These are phyloP conservation scores for Colletotrichum echinochloae DNA, from an alignment of 2,329 filamentous ascomycete species.

Conservation along the genomic window DNA sequence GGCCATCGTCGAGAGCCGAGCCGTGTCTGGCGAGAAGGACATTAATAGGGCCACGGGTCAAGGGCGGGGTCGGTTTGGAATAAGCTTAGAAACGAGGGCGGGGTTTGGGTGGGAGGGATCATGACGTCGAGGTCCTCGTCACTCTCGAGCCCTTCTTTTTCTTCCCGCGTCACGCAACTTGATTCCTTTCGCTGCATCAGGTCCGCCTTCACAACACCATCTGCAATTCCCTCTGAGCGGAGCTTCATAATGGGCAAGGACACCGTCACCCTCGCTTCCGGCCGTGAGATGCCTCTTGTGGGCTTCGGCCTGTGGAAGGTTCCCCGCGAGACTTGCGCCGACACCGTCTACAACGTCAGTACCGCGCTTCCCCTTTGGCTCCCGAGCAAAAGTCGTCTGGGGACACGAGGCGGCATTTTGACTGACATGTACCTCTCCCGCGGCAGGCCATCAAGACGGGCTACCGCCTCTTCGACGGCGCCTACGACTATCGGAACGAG, in stretches of 20 bases:
- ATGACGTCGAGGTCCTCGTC: background rate
- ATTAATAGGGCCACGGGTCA: background rate
- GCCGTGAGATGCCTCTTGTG: conserved; percentile 67
- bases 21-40: background rate
- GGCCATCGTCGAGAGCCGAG: conserved; percentile 3
- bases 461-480: conserved; percentile 65
- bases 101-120: background rate
- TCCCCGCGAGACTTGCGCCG: conserved; percentile 54
- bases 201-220: background rate
- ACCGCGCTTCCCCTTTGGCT: background rate
- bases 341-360: conserved; percentile 71
- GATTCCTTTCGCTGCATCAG: background rate
- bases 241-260: conserved; percentile 45
- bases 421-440: background rate
- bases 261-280: conserved; percentile 59
- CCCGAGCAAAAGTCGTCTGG: too few relatives aligned
- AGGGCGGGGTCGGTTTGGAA: conserved; percentile 16
- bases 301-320: conserved; percentile 80
- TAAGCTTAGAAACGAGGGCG: conserved; percentile 1
- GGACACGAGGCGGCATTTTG: background rate
- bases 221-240: background rate
- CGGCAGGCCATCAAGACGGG: conserved; percentile 61
- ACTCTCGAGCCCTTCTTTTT: background rate
- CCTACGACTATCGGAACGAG: conserved; percentile 73
- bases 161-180: background rate